A percentile compares a stretch with the other conserved stretches of the same genome.
Evolutionary conservation across 345 rosid genomes (phyloP).

Genomic region (Arabis alpina): DNA sequence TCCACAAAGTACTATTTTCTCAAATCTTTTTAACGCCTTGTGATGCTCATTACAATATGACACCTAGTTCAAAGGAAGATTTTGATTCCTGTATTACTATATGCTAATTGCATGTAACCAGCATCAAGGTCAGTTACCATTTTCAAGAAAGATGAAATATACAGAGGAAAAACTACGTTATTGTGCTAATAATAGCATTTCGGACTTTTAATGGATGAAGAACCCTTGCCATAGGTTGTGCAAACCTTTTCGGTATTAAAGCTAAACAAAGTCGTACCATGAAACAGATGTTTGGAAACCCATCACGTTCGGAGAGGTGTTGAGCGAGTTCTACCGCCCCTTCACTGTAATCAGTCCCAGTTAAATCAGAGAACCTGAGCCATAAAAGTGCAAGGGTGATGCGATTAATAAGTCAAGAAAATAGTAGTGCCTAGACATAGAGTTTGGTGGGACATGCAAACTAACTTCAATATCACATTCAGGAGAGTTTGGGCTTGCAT

Average conservation of each 20-base stretch:
- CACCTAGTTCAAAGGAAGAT: slow-evolving; percentile 22
- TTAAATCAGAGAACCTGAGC: slow-evolving; percentile 87
- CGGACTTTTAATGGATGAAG: background rate
- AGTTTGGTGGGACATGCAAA: background rate
- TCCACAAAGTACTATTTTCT: slow-evolving; percentile 3
- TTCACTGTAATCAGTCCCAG: slow-evolving; percentile 92
- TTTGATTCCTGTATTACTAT: background rate
- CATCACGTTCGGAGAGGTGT: slow-evolving; percentile 83
- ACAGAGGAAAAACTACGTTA: background rate
- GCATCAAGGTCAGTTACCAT: background rate
- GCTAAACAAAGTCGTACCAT: slow-evolving; percentile 55
- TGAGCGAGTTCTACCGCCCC: slow-evolving; percentile 86
- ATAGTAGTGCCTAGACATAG: slow-evolving; percentile 1
- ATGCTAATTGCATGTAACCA: background rate
- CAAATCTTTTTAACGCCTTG: background rate
- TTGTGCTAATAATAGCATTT: background rate
- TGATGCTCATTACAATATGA: slow-evolving; percentile 13
- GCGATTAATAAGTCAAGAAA: background rate
- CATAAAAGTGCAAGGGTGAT: slow-evolving; percentile 24
- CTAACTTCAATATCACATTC: background rate
- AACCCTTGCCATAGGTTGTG: background rate
- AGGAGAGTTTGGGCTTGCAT: slow-evolving; percentile 1
- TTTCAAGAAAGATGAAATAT: slow-evolving; percentile 1
- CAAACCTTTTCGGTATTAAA: background rate
- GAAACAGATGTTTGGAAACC: slow-evolving; percentile 69